Evolutionary conservation across 345 rosid species (phyloP).

Genomic region (Eutrema yunnanense): DNA sequence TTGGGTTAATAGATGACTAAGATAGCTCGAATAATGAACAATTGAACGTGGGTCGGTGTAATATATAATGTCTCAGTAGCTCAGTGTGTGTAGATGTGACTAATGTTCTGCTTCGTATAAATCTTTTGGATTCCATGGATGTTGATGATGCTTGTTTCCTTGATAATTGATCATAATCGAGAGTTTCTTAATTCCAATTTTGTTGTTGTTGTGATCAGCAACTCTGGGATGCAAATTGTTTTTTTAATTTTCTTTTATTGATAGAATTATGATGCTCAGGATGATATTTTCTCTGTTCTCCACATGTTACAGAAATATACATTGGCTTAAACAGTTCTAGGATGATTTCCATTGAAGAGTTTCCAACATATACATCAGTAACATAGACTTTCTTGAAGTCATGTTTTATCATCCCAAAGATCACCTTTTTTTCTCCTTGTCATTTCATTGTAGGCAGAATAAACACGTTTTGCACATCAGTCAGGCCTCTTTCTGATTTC

Average conservation of each 20-base stretch:
- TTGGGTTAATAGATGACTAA: background rate
- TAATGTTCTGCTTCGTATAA: background rate
- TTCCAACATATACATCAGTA: too few relatives aligned
- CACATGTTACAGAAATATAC: background rate
- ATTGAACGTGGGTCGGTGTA: background rate
- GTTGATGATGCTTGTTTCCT: slow-evolving; percentile 12
- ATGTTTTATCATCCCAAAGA: background rate
- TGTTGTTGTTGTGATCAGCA: background rate
- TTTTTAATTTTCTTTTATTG: background rate
- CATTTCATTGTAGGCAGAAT: background rate
- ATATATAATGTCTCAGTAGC: background rate
- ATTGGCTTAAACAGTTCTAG: background rate
- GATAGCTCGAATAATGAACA: background rate
- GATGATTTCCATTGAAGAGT: background rate
- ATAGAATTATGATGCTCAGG: background rate
- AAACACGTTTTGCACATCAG: background rate
- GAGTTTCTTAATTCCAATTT: background rate
- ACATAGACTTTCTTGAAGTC: background rate
- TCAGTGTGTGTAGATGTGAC: background rate
- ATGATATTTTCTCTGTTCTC: background rate
- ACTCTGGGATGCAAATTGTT: background rate
- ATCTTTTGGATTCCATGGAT: background rate
- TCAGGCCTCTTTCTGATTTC: slow-evolving; percentile 7
- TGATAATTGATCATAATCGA: background rate
- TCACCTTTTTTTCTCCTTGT: background rate